Evolutionary conservation across 495 filamentous ascomycete species (phyloP), one percentile per base, ranked within the genome.

Genomic region (Penicillium desertorum): DNA sequence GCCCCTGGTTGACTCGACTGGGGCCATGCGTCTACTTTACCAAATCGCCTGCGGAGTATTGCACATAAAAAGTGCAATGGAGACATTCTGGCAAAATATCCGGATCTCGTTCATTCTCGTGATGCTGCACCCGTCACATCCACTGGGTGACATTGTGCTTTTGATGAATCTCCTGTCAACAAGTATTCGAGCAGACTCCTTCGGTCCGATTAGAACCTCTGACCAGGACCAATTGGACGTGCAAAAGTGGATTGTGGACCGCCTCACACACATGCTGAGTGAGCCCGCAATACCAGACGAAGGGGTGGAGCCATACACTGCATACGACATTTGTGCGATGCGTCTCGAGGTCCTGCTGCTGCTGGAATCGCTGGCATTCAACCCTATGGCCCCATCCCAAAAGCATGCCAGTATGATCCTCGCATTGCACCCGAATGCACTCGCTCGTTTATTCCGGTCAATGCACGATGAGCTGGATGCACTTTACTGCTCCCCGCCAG

Each of bases 391-490:
- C 12, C 69, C 71, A 29, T 62, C 63, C 14, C 76, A 64, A 22
- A 71, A 74, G 4, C 75, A 84, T 54, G 83, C 85, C 34, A 79
- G 76, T 41, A 52, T 63, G 16, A 70, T 81, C 22, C 72, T 90
- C 14, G 80, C 81, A 0, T 70, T 70, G 10, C 81, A 88, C 64
- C 77, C 70, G 4, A 76, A 68, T 23, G 82, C 74, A 14, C 70
- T 90, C 19, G 82, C 80, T 12, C 77, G 86, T 20, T 66, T 90
- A 5, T 77, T 88, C 52, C 76, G 80, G 17, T 79, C 83, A 45
- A 82, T 90, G 67, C 79, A 86, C 37, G 86, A 86, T 49, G 80
- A 82, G 53, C 59, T 90, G n/a, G 78, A 84, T 50, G 72, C 76
- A 12, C 72, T 88, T 7, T 89, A 90, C 64, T 74, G 78, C 11